Evolutionary conservation across 306 rosid species (phyloP).

Genomic region (Gillenia trifoliata): DNA sequence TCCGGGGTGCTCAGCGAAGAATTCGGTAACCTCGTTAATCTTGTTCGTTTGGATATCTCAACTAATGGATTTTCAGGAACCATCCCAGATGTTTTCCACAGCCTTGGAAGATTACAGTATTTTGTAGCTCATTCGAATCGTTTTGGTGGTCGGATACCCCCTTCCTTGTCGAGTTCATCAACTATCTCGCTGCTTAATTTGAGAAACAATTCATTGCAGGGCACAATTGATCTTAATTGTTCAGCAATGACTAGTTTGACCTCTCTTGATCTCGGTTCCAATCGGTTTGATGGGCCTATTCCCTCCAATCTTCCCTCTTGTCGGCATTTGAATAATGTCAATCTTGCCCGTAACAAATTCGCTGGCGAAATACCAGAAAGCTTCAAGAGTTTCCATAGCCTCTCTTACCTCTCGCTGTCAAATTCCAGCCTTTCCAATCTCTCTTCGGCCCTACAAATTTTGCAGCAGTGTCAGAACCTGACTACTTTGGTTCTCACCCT

Average conservation of each 20-base stretch:
- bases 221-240: slow-evolving; percentile 32
- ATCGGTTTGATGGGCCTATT: slow-evolving; percentile 35
- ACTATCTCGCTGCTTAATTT: slow-evolving; percentile 29
- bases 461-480: slow-evolving; percentile 42
- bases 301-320: slow-evolving; percentile 43
- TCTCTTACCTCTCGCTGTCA: slow-evolving; percentile 44
- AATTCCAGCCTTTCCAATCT: slow-evolving; percentile 32
- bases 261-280: slow-evolving; percentile 46
- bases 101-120: slow-evolving; percentile 4
- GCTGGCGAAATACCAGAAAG: slow-evolving; percentile 41
- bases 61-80: slow-evolving; percentile 27
- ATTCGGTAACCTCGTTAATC: slow-evolving; percentile 37
- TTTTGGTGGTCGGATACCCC: slow-evolving; percentile 29
- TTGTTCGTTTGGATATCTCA: slow-evolving; percentile 33
- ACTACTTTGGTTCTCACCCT: slow-evolving; percentile 42
- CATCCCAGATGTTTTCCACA: slow-evolving; percentile 37
- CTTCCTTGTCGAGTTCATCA: slow-evolving; percentile 31
- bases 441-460: slow-evolving; percentile 28
- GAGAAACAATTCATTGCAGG: slow-evolving; percentile 44
- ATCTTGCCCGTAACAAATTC: slow-evolving; percentile 40
- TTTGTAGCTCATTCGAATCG: slow-evolving; percentile 38
- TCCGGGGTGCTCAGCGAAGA: slow-evolving; percentile 30
- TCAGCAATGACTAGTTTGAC: slow-evolving; percentile 33
- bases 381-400: slow-evolving; percentile 31
- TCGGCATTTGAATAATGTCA: slow-evolving; percentile 29